A percentile compares a stretch with the other conserved stretches of the same genome.
These are phyloP conservation scores for Fusarium transvaalense DNA, from an alignment of 2,329 filamentous ascomycete genomes.

Conservation along the genomic window DNA sequence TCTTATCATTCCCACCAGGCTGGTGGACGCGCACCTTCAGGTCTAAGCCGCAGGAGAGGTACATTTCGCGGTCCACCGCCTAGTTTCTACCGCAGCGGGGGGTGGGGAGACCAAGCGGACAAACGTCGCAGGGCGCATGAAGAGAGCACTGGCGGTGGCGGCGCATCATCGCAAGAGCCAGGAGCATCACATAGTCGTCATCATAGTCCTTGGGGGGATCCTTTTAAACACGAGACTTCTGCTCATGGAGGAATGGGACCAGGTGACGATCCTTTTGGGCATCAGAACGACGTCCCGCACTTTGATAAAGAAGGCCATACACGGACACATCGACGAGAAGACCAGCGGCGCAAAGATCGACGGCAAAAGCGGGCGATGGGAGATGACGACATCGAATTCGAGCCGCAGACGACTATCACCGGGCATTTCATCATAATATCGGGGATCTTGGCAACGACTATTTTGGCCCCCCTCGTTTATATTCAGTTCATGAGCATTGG, in stretches of 20 bases:
- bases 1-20: conserved; percentile 74
- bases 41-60: conserved; percentile 80
- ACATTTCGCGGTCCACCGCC: conserved; percentile 89
- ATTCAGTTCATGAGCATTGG: conserved; percentile 54
- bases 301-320: conserved; percentile 82
- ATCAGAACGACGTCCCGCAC: conserved; percentile 73
- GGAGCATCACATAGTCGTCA: conserved; percentile 22
- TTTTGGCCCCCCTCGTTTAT: conserved; percentile 60
- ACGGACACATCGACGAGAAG: conserved; percentile 76
- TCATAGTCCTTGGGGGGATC: conserved; percentile 44
- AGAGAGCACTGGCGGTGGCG: conserved; percentile 53
- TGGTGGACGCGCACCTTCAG: conserved; percentile 82
- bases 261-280: conserved; percentile 64
- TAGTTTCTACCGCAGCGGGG: conserved; percentile 85
- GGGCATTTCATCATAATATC: conserved; percentile 65
- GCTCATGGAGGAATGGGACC: conserved; percentile 67
- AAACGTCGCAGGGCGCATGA: conserved; percentile 70
- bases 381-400: conserved; percentile 54
- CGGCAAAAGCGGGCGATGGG: conserved; percentile 57
- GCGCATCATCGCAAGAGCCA: conserved; percentile 27
- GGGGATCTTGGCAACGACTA: conserved; percentile 60
- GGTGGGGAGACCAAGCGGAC: conserved; percentile 75
- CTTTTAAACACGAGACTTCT: conserved; percentile 31
- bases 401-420: conserved; percentile 57
- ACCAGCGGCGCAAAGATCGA: conserved; percentile 59